phyloP scores from a whole-genome alignment of 2,329 filamentous ascomycete genomes.

The Sarocladiaceae sp. region DNA sequence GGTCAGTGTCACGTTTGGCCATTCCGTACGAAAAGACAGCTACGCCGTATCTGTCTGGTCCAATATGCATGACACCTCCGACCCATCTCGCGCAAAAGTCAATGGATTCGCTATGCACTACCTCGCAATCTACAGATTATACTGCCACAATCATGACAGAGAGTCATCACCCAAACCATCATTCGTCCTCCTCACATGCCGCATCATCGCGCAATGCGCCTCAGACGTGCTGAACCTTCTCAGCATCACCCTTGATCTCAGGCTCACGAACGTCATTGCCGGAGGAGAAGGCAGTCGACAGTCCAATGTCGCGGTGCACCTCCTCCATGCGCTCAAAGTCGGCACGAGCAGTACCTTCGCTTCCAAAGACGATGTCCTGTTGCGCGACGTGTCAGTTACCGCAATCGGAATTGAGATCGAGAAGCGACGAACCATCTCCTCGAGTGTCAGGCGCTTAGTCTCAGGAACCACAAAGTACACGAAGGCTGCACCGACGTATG shows the following conservation, averaged over 20 bases:
- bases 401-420: not conserved
- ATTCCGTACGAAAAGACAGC: too few species aligned
- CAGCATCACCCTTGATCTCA: not conserved
- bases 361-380: constrained; percentile 63
- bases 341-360: constrained; percentile 59
- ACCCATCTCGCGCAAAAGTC: too few species aligned
- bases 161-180: too few species aligned
- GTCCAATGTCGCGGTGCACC: constrained; percentile 66
- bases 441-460: constrained; percentile 58
- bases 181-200: too few species aligned
- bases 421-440: constrained; percentile 46
- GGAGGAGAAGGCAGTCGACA: constrained; percentile 24
- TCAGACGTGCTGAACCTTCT: not conserved
- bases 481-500: constrained; percentile 55
- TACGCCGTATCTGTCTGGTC: too few species aligned
- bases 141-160: too few species aligned
- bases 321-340: constrained; percentile 67
- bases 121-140: too few species aligned
- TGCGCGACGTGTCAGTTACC: not conserved
- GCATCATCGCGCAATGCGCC: too few species aligned
- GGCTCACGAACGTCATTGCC: not conserved
- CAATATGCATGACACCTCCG: too few species aligned
- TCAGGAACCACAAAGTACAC: constrained; percentile 62
- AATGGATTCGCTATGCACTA: too few species aligned
- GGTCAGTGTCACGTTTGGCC: too few species aligned